These are phyloP conservation scores for carrot (Daucus carota) DNA, from an alignment of 129 eudicot species.

Conservation along the genomic window DNA sequence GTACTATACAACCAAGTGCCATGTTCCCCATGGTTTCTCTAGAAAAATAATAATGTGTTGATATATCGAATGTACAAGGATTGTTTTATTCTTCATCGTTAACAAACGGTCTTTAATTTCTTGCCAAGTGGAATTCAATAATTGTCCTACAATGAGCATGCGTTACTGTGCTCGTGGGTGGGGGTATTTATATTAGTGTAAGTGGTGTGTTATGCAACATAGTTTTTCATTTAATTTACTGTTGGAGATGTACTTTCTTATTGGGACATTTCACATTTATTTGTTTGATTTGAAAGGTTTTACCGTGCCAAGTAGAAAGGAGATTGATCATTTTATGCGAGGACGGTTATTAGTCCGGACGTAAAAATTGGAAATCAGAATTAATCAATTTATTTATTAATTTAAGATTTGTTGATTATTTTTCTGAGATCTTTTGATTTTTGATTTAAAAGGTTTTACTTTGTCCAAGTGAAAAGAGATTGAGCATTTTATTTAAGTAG, in stretches of 20 bases:
- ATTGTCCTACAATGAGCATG: background rate
- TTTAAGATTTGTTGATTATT: too few relatives aligned
- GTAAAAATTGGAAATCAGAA: too few relatives aligned
- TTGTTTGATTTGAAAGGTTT: background rate
- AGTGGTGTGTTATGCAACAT: background rate
- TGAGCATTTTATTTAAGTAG: background rate
- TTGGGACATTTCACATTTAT: background rate
- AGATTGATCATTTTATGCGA: background rate
- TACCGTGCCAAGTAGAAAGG: background rate
- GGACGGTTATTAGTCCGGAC: too few relatives aligned
- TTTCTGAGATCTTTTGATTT: too few relatives aligned
- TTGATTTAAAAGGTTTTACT: background rate
- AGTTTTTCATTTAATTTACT: background rate
- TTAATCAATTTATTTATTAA: too few relatives aligned
- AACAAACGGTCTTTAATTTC: constrained; percentile 2
- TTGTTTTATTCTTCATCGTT: constrained; percentile 5
- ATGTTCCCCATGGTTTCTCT: background rate
- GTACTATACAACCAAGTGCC: background rate
- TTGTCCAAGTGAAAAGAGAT: background rate
- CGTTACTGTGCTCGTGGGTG: background rate
- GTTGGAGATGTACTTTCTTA: background rate
- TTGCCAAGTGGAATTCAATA: constrained; percentile 1
- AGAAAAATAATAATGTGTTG: background rate
- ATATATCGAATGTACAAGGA: background rate
- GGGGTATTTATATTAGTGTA: background rate